Conservation (phyloP, 176 grass and related monocot genomes). For the Musa schizocarpa region DNA sequence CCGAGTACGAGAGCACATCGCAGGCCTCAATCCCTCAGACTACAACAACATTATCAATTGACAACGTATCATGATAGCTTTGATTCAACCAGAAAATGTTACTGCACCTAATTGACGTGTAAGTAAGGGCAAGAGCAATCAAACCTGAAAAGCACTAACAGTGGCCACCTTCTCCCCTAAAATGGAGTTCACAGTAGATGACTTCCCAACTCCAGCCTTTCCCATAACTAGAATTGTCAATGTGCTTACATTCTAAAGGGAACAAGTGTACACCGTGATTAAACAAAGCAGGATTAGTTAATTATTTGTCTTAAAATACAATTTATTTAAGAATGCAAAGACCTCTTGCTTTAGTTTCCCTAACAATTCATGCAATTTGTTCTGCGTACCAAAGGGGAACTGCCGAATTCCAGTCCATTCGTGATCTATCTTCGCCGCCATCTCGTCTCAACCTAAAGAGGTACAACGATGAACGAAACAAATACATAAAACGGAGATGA, state of each 20-base stretch:
- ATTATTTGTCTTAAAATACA: no score
- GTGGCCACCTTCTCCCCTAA: conserved; percentile 64
- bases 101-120: not conserved
- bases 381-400: conserved; percentile 76
- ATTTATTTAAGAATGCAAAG: not conserved
- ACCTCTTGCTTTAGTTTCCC: conserved; percentile 78
- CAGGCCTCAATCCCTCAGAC: conserved; percentile 87
- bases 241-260: conserved; percentile 60
- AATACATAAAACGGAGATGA: not conserved
- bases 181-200: conserved; percentile 85
- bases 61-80: not conserved
- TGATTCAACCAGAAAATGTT: not conserved
- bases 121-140: conserved; percentile 3
- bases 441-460: conserved; percentile 9
- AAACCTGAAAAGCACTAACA: conserved; percentile 95
- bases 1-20: conserved; percentile 57
- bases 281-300: no score
- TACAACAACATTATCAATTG: conserved; percentile 22
- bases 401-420: conserved; percentile 74
- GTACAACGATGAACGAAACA: not conserved
- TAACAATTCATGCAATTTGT: conserved; percentile 75
- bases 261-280: not conserved
- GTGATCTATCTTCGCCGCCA: conserved; percentile 51
- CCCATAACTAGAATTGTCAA: conserved; percentile 95
- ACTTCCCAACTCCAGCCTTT: conserved; percentile 94